These are phyloP conservation scores for Magnaporthiopsis poae DNA, from an alignment of 2,329 filamentous ascomycete genomes.

Conservation along the genomic window DNA sequence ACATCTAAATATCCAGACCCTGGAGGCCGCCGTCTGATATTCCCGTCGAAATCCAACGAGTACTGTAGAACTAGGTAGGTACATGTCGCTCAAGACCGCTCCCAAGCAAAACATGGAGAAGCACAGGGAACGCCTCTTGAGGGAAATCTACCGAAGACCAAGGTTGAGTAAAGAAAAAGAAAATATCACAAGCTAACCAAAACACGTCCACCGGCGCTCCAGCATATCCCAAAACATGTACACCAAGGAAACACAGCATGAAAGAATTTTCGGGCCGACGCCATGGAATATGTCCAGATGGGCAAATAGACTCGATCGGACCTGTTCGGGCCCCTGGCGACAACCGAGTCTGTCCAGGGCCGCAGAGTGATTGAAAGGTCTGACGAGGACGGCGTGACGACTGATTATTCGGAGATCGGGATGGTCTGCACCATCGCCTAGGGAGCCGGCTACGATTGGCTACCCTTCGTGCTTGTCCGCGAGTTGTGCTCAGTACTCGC, in stretches of 20 bases:
- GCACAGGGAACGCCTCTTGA: background rate
- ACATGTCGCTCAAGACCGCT: slow-evolving; percentile 1
- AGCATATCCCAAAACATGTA: slow-evolving; percentile 5
- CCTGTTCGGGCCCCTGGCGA: background rate
- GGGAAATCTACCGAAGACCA: slow-evolving; percentile 5
- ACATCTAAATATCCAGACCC: background rate
- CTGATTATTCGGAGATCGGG: too few relatives aligned
- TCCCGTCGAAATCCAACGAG: background rate
- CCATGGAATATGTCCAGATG: background rate
- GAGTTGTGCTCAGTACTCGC: slow-evolving; percentile 37
- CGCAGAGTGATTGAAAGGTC: background rate
- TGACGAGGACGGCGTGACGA: background rate
- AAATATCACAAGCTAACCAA: slow-evolving; percentile 2
- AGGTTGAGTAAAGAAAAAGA: background rate
- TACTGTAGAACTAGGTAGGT: background rate
- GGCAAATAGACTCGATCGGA: background rate
- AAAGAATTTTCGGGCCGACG: background rate
- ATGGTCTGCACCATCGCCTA: background rate
- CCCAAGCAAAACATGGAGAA: background rate
- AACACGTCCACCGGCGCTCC: background rate
- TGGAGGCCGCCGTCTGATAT: background rate
- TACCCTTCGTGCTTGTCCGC: slow-evolving; percentile 4
- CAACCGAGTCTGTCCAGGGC: background rate
- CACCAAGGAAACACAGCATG: background rate
- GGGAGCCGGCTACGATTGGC: background rate